phyloP scores from a whole-genome alignment of 2,329 filamentous ascomycete genomes.

The Coniella lustricola region DNA sequence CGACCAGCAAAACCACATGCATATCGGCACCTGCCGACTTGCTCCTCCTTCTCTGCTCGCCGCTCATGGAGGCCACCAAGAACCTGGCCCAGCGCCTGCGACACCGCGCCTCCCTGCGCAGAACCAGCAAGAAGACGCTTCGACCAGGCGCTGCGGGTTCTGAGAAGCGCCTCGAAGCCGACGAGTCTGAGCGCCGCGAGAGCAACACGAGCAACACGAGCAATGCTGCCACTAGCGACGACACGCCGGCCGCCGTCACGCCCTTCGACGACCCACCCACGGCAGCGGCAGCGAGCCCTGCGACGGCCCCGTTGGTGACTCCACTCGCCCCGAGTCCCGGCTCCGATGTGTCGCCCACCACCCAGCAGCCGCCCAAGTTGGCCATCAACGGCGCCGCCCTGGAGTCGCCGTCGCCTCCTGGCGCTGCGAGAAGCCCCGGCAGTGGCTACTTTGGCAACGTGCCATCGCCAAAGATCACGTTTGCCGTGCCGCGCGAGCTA shows the following conservation, averaged over 20 bases:
- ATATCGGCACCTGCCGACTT: constrained; percentile 2
- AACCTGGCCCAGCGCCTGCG: constrained; percentile 13
- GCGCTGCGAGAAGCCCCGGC: background rate
- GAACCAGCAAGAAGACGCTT: constrained; percentile 1
- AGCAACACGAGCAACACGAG: background rate
- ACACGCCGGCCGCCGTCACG: background rate
- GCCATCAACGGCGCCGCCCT: constrained; percentile 19
- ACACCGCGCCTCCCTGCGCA: constrained; percentile 12
- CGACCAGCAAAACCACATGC: no score
- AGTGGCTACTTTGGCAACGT: constrained; percentile 10
- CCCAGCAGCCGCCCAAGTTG: constrained; percentile 21
- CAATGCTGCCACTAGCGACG: background rate
- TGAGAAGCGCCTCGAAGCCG: background rate
- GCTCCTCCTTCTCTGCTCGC: constrained; percentile 8
- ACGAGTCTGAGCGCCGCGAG: background rate
- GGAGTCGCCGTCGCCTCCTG: background rate
- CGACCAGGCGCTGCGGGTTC: background rate
- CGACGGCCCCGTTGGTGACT: constrained; percentile 17
- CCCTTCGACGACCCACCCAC: background rate
- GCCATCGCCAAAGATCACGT: constrained; percentile 11
- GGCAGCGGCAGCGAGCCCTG: constrained; percentile 3
- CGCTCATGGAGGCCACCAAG: constrained; percentile 17
- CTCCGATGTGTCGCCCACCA: constrained; percentile 37
- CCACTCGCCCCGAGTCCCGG: constrained; percentile 27
- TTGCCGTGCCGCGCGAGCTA: constrained; percentile 11